Evolutionary conservation across 352 stramenopile species (phyloP), one percentile per base, ranked within the genome.

Genomic region (Pythium sp.): DNA sequence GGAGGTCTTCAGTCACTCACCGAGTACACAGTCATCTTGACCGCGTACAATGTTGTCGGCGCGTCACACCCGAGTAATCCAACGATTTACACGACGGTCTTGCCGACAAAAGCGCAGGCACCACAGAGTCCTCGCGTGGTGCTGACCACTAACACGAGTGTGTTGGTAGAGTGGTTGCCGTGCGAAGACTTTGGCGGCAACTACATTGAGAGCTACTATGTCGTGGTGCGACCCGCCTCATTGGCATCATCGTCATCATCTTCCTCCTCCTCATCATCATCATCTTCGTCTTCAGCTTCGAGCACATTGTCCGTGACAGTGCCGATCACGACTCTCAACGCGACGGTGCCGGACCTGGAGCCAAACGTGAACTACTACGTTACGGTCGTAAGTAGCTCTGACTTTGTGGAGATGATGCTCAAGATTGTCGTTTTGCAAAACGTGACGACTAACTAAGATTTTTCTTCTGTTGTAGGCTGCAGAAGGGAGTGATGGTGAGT

Each of bases 161-260:
- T 79, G 0, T 59, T 66, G 1, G 46, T 91, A 1, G 54, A 61
- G 14, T 91, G 82, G 82, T 38, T 72, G 4, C 43, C 70, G 1
- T 80, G 76, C 7, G 22, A 65, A 18, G 82, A 91, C 56, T 76
- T 86, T 67, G 79, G 82, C 24, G 82, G 82, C 9, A 74, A 74
- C 6, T 74, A 75, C 12, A 62, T 87, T 2, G 65, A 79, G n/a
- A 67, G 53, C 3, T 91, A 87, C 58, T 36, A 61, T 2, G 36
- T 87, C 7, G 57, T 76, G 22, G 57, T 85, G 2, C 22, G 57
- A 67, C 22, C 53, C 51, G 1, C 57, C 28, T 2, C 61, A 74
- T n/a, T 24, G 20, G 0, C 18, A 32, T 5, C 64, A 71, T n/a
- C 22, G 11, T 60, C 51, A 49, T 62, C 8, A 20, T 41, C 58